Evolutionary conservation across 2,329 filamentous ascomycete genomes (phyloP).

Genomic region (Polychaeton citri): DNA sequence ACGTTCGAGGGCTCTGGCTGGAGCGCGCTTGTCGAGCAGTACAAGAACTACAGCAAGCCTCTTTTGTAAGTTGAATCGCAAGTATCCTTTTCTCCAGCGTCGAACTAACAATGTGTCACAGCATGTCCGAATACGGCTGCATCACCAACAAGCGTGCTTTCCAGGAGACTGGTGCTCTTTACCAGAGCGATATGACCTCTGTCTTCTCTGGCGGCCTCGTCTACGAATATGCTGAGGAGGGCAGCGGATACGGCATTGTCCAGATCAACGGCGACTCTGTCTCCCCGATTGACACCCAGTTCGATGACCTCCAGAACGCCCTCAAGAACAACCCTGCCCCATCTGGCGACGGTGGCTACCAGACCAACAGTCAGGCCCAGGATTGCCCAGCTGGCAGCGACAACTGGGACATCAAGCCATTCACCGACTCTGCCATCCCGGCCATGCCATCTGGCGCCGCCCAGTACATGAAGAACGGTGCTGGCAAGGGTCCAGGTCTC

Average conservation of each 20-base stretch:
- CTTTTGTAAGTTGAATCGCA: constrained; percentile 46
- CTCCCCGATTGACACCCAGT: constrained; percentile 50
- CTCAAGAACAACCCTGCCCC: constrained; percentile 39
- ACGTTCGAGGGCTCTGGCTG: constrained; percentile 61
- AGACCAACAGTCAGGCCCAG: constrained; percentile 37
- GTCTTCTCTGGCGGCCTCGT: constrained; percentile 95
- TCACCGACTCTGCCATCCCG: constrained; percentile 36
- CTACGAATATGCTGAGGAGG: constrained; percentile 83
- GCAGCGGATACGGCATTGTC: constrained; percentile 70
- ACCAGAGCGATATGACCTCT: constrained; percentile 66
- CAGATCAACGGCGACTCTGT: constrained; percentile 40
- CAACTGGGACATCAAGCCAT: constrained; percentile 43
- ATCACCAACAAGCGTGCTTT: constrained; percentile 71
- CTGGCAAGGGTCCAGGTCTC: constrained; percentile 45
- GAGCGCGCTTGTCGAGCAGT: constrained; percentile 79
- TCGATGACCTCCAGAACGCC: constrained; percentile 40
- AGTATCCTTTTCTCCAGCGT: neutral
- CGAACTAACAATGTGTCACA: constrained; percentile 13
- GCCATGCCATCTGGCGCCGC: constrained; percentile 42
- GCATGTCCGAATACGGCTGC: constrained; percentile 89
- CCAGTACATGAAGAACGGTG: constrained; percentile 45
- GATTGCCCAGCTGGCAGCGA: constrained; percentile 39
- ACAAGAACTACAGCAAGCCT: constrained; percentile 72
- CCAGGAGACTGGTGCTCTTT: constrained; percentile 64
- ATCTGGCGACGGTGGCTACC: constrained; percentile 46